Base-by-base conservation (phyloP, 306 rosid genomes). In the Malus fusca region DNA sequence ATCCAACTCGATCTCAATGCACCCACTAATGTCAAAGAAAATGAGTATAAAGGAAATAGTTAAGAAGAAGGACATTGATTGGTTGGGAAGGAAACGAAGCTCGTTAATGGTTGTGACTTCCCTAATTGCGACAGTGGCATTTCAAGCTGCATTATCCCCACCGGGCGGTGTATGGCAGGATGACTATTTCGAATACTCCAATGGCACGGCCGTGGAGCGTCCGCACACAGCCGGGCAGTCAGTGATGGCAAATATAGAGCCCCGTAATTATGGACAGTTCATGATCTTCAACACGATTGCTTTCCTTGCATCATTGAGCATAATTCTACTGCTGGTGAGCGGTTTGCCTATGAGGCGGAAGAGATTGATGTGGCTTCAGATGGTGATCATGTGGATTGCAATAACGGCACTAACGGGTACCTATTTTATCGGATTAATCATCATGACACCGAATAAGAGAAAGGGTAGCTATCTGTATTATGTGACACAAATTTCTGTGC, bases 301-400 rank as follows among this genome's bases (percentile, higher is more conserved):
- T 14, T 84, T 77, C 23, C 66, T 80, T 42, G n/a, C 84, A 18
- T 84, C 84, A 0, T 28, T 84, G 53, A 73, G 82, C 75, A 78
- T 73, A 63, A 77, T 82, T 52, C 35, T 82, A 37, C 26, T 82
- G 11, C 76, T 73, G 8, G 79, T 82, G 11, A 77, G 75, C 42
- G 82, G 85, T n/a, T 40, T 82, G 71, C 85, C 85, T 1, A 4
- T 82, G 46, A 77, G 37, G 71, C 75, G 65, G 33, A 48, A 70
- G 9, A 8, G 74, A 23, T 77, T 74, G 78, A 73, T 82, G 85
- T 82, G 85, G 85, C 10, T 82, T 52, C 78, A 72, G 82, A 82
- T 73, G 81, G 79, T 77, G 72, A 82, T 44, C 33, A 77, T 82
- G 85, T 82, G 85, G 85, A 25, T 82, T 23, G 85, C 85, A 25